Conservation (phyloP, 116 monocot genomes). For the Thalassia testudinum region DNA sequence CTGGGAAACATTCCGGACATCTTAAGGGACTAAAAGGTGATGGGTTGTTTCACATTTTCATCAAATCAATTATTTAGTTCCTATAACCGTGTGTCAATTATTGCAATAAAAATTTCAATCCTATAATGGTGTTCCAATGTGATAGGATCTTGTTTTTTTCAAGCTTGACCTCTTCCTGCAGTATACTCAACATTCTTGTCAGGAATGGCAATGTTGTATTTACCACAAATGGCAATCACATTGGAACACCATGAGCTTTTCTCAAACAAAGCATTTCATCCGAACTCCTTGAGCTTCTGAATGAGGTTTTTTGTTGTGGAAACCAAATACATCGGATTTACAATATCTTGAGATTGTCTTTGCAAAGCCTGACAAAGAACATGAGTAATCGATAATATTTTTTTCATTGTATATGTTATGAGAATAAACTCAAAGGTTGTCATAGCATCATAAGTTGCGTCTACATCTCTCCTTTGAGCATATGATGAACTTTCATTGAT, state of each 20-base stretch:
- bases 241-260: no score
- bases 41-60: neutral
- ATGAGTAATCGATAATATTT: constrained; percentile 7
- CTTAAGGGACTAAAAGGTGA: no score
- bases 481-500: neutral
- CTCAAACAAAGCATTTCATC: neutral
- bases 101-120: neutral
- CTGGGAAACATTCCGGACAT: no score
- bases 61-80: neutral
- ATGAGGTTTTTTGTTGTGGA: neutral
- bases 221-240: neutral
- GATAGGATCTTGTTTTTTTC: neutral
- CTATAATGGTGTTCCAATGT: neutral
- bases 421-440: constrained; percentile 6
- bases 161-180: neutral
- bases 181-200: neutral
- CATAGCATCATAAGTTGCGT: neutral
- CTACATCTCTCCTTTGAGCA: neutral
- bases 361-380: constrained; percentile 1
- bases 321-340: neutral
- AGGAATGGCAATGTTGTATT: neutral
- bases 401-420: constrained; percentile 7
- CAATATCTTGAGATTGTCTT: neutral
- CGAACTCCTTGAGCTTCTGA: neutral
- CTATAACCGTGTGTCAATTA: neutral